Conservation (phyloP, 169 alveolate genomes). For the Plasmodium knowlesi region DNA sequence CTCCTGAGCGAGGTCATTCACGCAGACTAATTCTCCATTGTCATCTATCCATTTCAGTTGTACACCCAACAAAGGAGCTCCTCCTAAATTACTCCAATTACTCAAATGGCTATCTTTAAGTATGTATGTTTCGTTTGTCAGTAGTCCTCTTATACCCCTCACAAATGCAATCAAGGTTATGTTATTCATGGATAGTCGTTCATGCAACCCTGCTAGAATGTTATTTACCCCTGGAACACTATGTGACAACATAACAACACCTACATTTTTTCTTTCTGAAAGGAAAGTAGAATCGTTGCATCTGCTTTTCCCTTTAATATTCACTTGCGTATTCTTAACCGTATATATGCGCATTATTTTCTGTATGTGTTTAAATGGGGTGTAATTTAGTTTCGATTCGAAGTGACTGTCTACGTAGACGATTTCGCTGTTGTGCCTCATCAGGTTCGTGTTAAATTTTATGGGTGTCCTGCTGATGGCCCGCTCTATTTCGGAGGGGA, state of each 20-base stretch:
- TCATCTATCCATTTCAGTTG: neutral
- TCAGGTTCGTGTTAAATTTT: slow-evolving; percentile 34
- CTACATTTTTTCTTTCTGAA: neutral
- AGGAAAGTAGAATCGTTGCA: neutral
- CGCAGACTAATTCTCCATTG: neutral
- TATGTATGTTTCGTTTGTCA: slow-evolving; percentile 21
- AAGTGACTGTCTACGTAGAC: slow-evolving; percentile 12
- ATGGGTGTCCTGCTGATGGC: neutral
- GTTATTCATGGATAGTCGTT: slow-evolving; percentile 34
- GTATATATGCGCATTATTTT: slow-evolving; percentile 11
- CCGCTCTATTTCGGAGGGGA: slow-evolving; percentile 29
- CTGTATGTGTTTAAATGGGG: slow-evolving; percentile 10
- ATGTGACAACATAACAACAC: slow-evolving; percentile 40
- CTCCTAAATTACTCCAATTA: slow-evolving; percentile 17
- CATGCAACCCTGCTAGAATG: slow-evolving; percentile 34
- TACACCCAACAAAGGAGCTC: slow-evolving; percentile 23
- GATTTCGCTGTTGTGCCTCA: slow-evolving; percentile 28
- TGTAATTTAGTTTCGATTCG: slow-evolving; percentile 6
- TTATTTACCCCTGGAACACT: slow-evolving; percentile 30
- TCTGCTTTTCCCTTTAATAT: neutral
- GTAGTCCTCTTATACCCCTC: slow-evolving; percentile 26
- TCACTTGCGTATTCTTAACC: neutral
- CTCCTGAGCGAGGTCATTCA: slow-evolving; percentile 5
- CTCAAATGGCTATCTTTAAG: slow-evolving; percentile 35
- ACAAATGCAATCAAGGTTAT: slow-evolving; percentile 13